These are phyloP conservation scores for Oryza officinalis DNA, from an alignment of 176 grass and related monocot genomes.

Conservation along the genomic window DNA sequence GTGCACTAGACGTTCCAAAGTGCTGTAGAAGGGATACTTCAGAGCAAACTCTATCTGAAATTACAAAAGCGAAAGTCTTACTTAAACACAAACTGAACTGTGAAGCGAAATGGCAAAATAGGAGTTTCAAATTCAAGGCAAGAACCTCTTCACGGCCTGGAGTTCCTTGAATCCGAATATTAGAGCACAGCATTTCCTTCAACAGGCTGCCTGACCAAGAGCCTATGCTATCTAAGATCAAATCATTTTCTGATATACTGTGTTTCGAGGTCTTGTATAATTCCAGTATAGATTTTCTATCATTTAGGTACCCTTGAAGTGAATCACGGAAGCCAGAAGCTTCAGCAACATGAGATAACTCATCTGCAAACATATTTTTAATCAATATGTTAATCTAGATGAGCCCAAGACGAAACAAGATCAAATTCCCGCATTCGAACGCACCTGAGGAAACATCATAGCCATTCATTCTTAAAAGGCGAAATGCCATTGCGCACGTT, in stretches of 20 bases:
- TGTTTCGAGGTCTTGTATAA: slow-evolving; percentile 75
- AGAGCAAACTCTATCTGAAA: slow-evolving; percentile 70
- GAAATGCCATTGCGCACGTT: slow-evolving; percentile 76
- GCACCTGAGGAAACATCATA: slow-evolving; percentile 78
- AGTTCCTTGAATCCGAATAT: slow-evolving; percentile 1
- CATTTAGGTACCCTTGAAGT: slow-evolving; percentile 66
- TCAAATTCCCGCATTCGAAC: not conserved
- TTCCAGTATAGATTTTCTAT: slow-evolving; percentile 70
- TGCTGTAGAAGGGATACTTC: slow-evolving; percentile 61
- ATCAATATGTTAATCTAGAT: not conserved
- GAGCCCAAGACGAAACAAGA: not conserved
- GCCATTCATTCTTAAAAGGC: slow-evolving; percentile 69
- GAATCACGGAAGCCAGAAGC: slow-evolving; percentile 48
- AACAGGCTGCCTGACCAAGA: slow-evolving; percentile 64
- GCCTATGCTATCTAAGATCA: slow-evolving; percentile 59
- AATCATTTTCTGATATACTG: slow-evolving; percentile 51
- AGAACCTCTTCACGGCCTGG: slow-evolving; percentile 46
- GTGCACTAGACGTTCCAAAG: slow-evolving; percentile 71
- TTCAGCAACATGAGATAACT: slow-evolving; percentile 49
- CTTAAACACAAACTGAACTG: not conserved
- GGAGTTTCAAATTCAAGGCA: slow-evolving; percentile 2
- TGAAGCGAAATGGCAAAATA: not conserved
- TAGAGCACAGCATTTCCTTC: slow-evolving; percentile 39
- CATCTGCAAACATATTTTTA: slow-evolving; percentile 45
- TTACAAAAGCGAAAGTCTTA: not conserved